Percentiles rank a stretch among this genome's conserved stretches.
Conservation (phyloP, 2,329 filamentous ascomycete species). For the Hymenoscyphus scutula region DNA sequence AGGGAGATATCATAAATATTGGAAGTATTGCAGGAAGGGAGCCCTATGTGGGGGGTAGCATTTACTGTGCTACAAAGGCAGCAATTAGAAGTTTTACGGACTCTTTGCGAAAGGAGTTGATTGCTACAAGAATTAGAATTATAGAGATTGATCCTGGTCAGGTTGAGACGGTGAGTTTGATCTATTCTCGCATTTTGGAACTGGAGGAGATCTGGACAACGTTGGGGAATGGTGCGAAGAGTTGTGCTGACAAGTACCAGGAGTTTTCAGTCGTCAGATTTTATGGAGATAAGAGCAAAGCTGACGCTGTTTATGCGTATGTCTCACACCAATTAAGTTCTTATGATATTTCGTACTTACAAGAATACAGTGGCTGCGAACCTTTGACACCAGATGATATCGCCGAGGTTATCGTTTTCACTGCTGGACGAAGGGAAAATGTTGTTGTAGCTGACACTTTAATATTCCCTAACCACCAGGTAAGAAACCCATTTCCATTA, state of each 20-base stretch:
- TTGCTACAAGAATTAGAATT: conserved; percentile 74
- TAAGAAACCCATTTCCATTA: conserved; percentile 40
- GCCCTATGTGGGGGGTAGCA: conserved; percentile 78
- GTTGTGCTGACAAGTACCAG: conserved; percentile 37
- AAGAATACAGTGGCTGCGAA: conserved; percentile 61
- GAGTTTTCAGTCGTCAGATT: conserved; percentile 90
- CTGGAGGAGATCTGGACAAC: background rate
- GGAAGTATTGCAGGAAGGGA: conserved; percentile 90
- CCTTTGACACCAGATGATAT: conserved; percentile 88
- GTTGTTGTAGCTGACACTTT: conserved; percentile 86
- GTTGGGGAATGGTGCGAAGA: too few relatives aligned
- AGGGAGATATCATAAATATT: conserved; percentile 93
- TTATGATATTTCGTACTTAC: background rate
- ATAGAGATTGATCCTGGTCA: conserved; percentile 91
- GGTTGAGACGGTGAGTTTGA: conserved; percentile 70
- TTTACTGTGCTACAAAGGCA: conserved; percentile 92
- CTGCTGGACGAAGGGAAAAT: conserved; percentile 80
- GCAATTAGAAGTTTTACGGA: conserved; percentile 85
- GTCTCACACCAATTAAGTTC: conserved; percentile 33
- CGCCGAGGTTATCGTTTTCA: conserved; percentile 85
- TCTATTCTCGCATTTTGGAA: background rate
- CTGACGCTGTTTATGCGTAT: conserved; percentile 83
- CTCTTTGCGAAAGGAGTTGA: conserved; percentile 75
- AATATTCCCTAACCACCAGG: conserved; percentile 87
- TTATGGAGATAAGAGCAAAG: conserved; percentile 83